These are phyloP conservation scores for Termitomyces sp. DNA, from an alignment of 1,284 basidiomycete genomes.

Conservation along the genomic window DNA sequence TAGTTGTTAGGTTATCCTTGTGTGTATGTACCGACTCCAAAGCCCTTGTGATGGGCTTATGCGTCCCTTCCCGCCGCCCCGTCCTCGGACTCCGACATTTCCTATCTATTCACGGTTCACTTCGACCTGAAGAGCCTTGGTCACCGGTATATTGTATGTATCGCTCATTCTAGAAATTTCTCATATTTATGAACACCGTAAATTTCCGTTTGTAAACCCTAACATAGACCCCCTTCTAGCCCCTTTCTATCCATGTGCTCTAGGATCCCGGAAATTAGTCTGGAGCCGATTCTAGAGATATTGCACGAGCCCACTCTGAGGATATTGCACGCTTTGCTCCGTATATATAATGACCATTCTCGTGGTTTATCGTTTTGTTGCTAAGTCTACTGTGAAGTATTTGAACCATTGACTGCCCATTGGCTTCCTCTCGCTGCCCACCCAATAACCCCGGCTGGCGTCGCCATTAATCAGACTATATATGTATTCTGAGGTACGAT, in stretches of 20 bases:
- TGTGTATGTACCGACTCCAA: neutral
- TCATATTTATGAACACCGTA: neutral
- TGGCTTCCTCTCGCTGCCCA: neutral
- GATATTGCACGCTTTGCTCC: neutral
- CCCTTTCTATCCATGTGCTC: neutral
- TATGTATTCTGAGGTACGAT: neutral
- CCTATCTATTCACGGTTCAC: neutral
- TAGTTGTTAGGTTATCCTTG: too few species aligned
- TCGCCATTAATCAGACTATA: neutral
- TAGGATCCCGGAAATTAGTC: neutral
- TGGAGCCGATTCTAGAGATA: neutral
- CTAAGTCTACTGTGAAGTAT: neutral
- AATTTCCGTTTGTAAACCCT: neutral
- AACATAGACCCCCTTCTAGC: neutral
- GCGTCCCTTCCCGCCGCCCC: neutral
- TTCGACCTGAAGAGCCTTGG: neutral
- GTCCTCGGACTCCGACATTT: neutral
- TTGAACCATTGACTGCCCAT: too few species aligned
- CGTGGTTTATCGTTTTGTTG: too few species aligned
- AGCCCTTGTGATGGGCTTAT: too few species aligned
- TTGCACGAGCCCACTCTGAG: neutral
- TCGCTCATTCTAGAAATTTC: neutral
- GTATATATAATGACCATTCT: neutral
- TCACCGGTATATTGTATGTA: neutral
- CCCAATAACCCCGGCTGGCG: too few species aligned